Evolutionary conservation across 2,329 filamentous ascomycete species (phyloP).

Genomic region (Curvularia eragrostidis): DNA sequence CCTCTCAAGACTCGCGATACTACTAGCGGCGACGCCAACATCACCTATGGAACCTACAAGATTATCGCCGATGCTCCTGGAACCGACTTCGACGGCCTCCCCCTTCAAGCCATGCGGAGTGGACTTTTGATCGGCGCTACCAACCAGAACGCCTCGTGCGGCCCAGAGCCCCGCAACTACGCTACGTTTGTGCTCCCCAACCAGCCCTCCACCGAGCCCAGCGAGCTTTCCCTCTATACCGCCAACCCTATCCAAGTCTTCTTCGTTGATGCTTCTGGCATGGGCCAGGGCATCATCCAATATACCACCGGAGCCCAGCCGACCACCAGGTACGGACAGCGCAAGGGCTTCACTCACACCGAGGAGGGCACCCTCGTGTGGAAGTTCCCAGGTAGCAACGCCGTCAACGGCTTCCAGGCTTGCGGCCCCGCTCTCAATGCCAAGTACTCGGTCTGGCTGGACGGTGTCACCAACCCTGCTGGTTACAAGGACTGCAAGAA

Average conservation of each 20-base stretch:
- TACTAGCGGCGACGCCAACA: conserved; percentile 29
- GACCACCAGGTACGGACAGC: conserved; percentile 54
- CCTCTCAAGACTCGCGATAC: conserved; percentile 6
- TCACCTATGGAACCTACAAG: conserved; percentile 57
- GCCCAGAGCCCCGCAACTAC: conserved; percentile 38
- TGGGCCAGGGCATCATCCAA: conserved; percentile 63
- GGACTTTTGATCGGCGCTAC: conserved; percentile 55
- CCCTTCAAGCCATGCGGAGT: conserved; percentile 55
- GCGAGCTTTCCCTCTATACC: conserved; percentile 57
- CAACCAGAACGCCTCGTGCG: conserved; percentile 59
- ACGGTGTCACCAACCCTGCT: conserved; percentile 23
- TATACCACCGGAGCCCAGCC: conserved; percentile 59
- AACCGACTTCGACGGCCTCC: conserved; percentile 57
- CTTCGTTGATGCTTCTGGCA: conserved; percentile 64
- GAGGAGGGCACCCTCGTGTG: conserved; percentile 56
- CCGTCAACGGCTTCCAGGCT: conserved; percentile 56
- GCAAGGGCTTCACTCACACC: conserved; percentile 57
- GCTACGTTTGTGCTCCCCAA: too few species aligned
- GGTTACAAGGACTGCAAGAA: conserved; percentile 46
- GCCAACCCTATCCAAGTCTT: conserved; percentile 56
- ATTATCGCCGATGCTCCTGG: conserved; percentile 56
- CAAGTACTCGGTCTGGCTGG: conserved; percentile 44
- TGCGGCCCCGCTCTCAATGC: conserved; percentile 59
- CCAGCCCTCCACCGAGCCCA: conserved; percentile 54
- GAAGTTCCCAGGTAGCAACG: conserved; percentile 14